phyloP scores from a whole-genome alignment of 2,329 filamentous ascomycete species.

The Fusarium nanum region DNA sequence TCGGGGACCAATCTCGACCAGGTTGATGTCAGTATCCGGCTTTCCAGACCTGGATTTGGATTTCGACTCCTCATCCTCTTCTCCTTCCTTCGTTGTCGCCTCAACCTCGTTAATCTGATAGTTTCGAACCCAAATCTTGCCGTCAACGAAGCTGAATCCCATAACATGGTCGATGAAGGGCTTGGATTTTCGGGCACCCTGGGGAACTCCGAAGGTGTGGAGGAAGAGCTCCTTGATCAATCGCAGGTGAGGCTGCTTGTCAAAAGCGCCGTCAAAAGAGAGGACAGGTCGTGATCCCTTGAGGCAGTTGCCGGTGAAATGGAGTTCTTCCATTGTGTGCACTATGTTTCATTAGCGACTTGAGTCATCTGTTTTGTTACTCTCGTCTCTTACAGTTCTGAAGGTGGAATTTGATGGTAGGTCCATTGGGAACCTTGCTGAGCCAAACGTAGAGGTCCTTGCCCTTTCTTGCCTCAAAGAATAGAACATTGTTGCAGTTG shows the following conservation, averaged over 20 bases:
- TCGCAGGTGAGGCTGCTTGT: conserved; percentile 80
- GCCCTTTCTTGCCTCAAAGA: conserved; percentile 94
- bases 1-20: conserved; percentile 93
- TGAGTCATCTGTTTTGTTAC: neutral
- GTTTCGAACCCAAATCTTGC: conserved; percentile 95
- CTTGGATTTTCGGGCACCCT: conserved; percentile 88
- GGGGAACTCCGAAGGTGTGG: conserved; percentile 92
- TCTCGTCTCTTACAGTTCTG: conserved; percentile 71
- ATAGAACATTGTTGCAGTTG: conserved; percentile 94
- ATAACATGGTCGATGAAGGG: conserved; percentile 97
- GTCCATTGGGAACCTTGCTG: conserved; percentile 82
- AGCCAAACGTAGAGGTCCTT: conserved; percentile 97
- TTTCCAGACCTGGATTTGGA: conserved; percentile 51
- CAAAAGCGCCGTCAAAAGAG: conserved; percentile 90
- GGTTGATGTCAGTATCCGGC: conserved; percentile 77
- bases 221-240: conserved; percentile 91
- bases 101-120: conserved; percentile 94
- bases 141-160: conserved; percentile 89
- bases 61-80: conserved; percentile 60
- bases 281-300: conserved; percentile 93
- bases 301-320: conserved; percentile 96
- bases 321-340: conserved; percentile 96
- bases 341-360: conserved; percentile 61
- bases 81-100: conserved; percentile 57
- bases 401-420: conserved; percentile 75